Base-by-base conservation (phyloP, 805 yeast species). In the Tetrapisispora arboricola region DNA sequence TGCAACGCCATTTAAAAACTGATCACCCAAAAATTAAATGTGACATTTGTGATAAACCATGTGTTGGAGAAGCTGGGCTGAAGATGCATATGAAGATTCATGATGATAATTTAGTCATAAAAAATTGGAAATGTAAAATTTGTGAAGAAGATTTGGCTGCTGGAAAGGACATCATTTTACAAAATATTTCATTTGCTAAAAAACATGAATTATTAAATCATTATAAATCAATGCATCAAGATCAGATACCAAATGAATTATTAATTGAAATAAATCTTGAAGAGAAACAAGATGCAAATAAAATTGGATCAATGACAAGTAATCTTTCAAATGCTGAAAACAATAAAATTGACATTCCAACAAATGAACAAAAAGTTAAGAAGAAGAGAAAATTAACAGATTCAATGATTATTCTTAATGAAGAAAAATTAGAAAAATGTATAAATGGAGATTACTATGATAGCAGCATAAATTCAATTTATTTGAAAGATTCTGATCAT, bases 51-150 rank as follows among this genome's bases (percentile, higher is more conserved):
- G 76, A 75, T 6, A 78, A 76, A 55, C 75, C 72, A 7, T 81
- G 87, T 64, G 80, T 81, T 10, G 94, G 94, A 22, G 75, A 72
- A 35, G 66, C 69, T 21, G 92, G 87, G 46, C 60, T 86, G 38
- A 62, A 70, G 15, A 75, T 80, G 66, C 96, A 88, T 56, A 76
- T 82, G 86, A 60, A 69, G 33, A 64, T 77, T 17, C 95, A 87
- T 58, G 78, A 78, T 48, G 75, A 70, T 5, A 51, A 54, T 2
- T 65, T 67, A 15, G 70, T 67, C 11, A 61, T 70, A n/a, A 75
- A 71, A 46, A 61, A 76, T 30, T 84, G 94, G 90, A 72, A 71
- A 42, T 85, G 95, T 61, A 56, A 60, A 1, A 64, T 65, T 39
- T 80, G 88, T 58, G 56, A 41, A 6, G 55, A 59, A 15, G 29